Evolutionary conservation across 176 grass and related monocot species (phyloP), one percentile per base, ranked within the genome.

Genomic region (Musa itinerans): DNA sequence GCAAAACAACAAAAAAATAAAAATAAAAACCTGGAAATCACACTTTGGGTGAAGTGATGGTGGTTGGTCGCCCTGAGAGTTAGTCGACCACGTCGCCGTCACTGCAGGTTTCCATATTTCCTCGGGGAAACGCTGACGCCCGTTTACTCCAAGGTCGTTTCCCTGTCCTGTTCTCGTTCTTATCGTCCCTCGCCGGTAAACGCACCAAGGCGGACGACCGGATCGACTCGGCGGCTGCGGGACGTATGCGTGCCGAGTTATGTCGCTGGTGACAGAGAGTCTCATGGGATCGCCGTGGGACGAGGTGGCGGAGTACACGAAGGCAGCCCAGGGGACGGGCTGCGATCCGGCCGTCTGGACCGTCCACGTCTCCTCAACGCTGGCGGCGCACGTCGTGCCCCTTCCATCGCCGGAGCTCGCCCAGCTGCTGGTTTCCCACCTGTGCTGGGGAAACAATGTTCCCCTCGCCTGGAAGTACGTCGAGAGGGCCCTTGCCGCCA

Each of bases 401-500:
- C 83, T 65, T 57, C 87, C 81, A 11, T 92, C 87, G 53, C 76
- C 80, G 27, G 93, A 92, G 27, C 85, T 97, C 19, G 71, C 90
- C 11, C 70, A 85, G 86, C 20, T 89, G 61, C 85, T 97, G 11
- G 90, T 82, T 9, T 76, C 76, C 1, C 66, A 80, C 53, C 77
- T 97, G 54, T 83, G 89, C 62, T 73, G 52, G 50, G 76, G 58
- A 4, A 81, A 72, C 24, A 68, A 80, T 16, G 77, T 72, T 23
- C 81, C 84, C 14, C 73, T 84, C 56, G 83, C 78, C 2, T 97
- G 93, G 93, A 97, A 97, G 81, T 97, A 93, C 82, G 86, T 90
- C 68, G 93, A 97, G 83, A 87, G 85, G 49, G 90, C 90, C 25
- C 83, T 93, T 19, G 81, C 80, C 10, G 82, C 78, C 62, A 79